Evolutionary conservation across 345 rosid species (phyloP), one percentile per base, ranked within the genome.

Genomic region (Populus alba): DNA sequence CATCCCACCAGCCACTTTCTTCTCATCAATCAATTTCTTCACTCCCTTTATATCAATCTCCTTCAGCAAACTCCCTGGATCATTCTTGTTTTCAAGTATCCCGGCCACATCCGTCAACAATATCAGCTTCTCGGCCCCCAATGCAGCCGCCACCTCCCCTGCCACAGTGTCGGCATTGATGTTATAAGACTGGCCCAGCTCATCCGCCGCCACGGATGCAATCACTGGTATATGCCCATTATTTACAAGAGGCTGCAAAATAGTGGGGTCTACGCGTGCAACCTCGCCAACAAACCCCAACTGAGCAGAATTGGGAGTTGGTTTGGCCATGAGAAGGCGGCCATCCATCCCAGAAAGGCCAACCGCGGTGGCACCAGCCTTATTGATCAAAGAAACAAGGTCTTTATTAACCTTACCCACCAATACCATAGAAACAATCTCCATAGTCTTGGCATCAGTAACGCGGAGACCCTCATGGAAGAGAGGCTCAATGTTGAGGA

Each of bases 101-200:
- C 99, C 99, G 0, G 97, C 89, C 3, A 95, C 99, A 43, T 95
- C 99, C 0, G 99, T 95, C 80, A 95, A 38, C 75, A 95, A 72
- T 70, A 93, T 95, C 87, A 95, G 72, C 76, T 95, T 95, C 87
- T 95, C 98, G 0, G 98, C 98, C 12, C 95, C 94, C 37, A 93
- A 81, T 10, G 99, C 97, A 3, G 98, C 99, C 7, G 98, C 99
- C 53, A 95, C 75, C 77, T 95, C 99, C 39, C 98, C 99, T 0
- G 97, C 99, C 66, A 93, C 99, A 0, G 98, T 93, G 81, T 95
- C 98, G 0, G 98, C 99, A 78, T 95, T 95, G 59, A 95, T 95
- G 81, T 95, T 95, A 27, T 95, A 95, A 4, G 93, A 80, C 70
- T 95, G 98, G 1, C 98, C 97, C 0, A 63, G 37, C 69, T 85